Conservation (phyloP, 768 basidiomycete genomes). For the Lactarius akahatsu region DNA sequence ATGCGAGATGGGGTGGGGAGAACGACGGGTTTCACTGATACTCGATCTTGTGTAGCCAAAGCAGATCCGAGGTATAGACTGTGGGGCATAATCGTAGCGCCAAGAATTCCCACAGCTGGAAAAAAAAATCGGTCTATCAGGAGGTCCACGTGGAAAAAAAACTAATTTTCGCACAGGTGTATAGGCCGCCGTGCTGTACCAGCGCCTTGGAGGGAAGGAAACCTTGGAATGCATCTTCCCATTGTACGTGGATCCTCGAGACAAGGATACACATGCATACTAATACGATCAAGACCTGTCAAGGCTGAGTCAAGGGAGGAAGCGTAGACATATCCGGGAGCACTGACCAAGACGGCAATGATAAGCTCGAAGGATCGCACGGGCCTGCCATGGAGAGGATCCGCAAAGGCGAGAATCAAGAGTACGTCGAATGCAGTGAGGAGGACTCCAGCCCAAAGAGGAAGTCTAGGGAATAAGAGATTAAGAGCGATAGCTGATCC, state of each 20-base stretch:
- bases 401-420: slow-evolving; percentile 63
- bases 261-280: slow-evolving; percentile 31
- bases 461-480: slow-evolving; percentile 50
- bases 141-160: not conserved
- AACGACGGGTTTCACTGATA: slow-evolving; percentile 22
- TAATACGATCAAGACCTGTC: slow-evolving; percentile 27
- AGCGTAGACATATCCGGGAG: not conserved
- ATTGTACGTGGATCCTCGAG: slow-evolving; percentile 23
- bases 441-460: slow-evolving; percentile 50
- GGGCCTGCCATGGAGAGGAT: slow-evolving; percentile 57
- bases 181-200: slow-evolving; percentile 24
- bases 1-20: not conserved
- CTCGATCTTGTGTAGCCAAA: slow-evolving; percentile 44
- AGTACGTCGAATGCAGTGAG: slow-evolving; percentile 51
- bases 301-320: not conserved
- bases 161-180: slow-evolving; percentile 20
- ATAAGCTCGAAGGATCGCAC: slow-evolving; percentile 66
- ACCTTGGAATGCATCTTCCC: slow-evolving; percentile 25
- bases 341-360: slow-evolving; percentile 39
- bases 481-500: slow-evolving; percentile 60
- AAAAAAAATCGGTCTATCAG: not conserved
- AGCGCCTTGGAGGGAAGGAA: slow-evolving; percentile 27
- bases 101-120: slow-evolving; percentile 33
- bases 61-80: slow-evolving; percentile 46
- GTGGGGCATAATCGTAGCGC: slow-evolving; percentile 52